Base-by-base conservation (phyloP, 2,329 filamentous ascomycete genomes). In the Proliferodiscus dingleyae region DNA sequence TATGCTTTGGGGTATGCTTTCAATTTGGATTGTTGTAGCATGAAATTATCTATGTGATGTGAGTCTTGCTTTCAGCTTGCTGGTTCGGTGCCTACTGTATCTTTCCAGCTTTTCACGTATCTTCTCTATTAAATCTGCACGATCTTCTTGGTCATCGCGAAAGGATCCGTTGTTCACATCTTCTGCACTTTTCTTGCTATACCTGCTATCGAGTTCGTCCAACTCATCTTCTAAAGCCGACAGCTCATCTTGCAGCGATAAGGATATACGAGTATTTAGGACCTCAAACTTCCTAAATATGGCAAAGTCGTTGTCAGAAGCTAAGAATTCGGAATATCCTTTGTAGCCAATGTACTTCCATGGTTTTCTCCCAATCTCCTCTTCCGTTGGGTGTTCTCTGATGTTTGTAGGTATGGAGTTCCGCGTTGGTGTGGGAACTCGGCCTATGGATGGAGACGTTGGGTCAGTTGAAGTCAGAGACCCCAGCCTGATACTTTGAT, bases 161-260 rank as follows among this genome's bases (percentile, higher is more conserved):
- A 65, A 51, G 0, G 55, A 54, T 1, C 62, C 61, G 22, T 65
- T 66, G 13, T 64, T 51, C 3, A 56, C 28, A 22, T 60, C 55
- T 1, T 40, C 42, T 0, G 50, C 41, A 8, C 47, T 39, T 19
- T 32, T 57, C 8, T 30, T 39, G 13, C 57, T 62, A 21, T 52
- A 55, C 22, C 9, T 5, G 4, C 23, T 49, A 39, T 68, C 65
- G 2, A 66, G 18, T 5, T 51, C 38, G 0, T 46, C n/a, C 0
- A 68, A 52, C 9, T 61, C 39, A 6, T 62, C 44, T 46, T 68
- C 66, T 0, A 68, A 38, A 0, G 41, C 50, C 0, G 53, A 54
- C 1, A 68, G 50, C 34, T 64, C 51, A 26, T 68, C 64, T 47
- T 69, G 66, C 2, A 67, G 52, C 1, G 53, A 52, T 4, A 68